Evolutionary conservation across 73 alveolate species (phyloP), one percentile per base, ranked within the genome.

Genomic region (Effrenium voratum): DNA sequence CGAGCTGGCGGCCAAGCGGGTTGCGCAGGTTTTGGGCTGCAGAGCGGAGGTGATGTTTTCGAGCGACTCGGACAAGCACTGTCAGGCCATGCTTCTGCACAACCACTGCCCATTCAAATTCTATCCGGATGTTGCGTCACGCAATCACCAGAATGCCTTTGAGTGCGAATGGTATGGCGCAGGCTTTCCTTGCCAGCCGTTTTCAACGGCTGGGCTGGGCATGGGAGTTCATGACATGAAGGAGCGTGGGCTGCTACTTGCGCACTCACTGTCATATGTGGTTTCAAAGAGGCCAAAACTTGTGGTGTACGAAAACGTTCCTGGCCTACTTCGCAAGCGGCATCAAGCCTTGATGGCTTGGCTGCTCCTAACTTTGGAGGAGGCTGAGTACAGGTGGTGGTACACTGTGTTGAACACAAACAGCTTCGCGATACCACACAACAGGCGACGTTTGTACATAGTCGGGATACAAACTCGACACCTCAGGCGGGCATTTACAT

Each of bases 161-260:
- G 41, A 15, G 8, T 12, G 32, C 77, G 41, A 63, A 15, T 63
- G 77, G 77, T 63, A 22, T 63, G 77, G 77, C 5, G 77, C 77
- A 12, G 85, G 85, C 5, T 73, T 73, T 38, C 85, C 85, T 10
- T 36, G 85, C 52, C 85, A 73, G 52, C 55, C 85, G 32, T 73
- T 73, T 40, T 36, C 55, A 36, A 36, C 13, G 38, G 24, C n/a
- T 13, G 85, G 85, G 52, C 24, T 34, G 47, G n/a, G 32, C 55
- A 8, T 34, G 47, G 85, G 85, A 13, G 24, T n/a, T 12, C 47
- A 73, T 5, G 85, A 73, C 85, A 30, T 22, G 41, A 19, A 19
- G 22, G 38, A 12, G 12, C 41, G 77, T 13, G 77, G 77, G 40
- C 77, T 63, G 41, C 40, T 63, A 34, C 38, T 63, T 12, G 77